Base-by-base conservation (phyloP, 2,329 filamentous ascomycete genomes). In the Chrysoporthe austroafricana region DNA sequence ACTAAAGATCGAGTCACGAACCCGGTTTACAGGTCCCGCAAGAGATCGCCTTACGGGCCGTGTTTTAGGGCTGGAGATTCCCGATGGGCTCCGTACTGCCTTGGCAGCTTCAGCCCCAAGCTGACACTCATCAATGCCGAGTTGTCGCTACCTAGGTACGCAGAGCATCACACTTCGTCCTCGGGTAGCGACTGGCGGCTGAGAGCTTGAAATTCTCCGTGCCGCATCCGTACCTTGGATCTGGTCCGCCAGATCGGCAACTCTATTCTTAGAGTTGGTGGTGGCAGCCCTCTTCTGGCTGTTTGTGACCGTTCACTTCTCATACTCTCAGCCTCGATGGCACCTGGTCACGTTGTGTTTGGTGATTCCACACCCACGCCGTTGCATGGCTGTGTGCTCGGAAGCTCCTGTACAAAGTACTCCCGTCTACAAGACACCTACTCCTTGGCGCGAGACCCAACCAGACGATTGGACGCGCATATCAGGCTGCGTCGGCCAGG, bases 101-200 rank as follows among this genome's bases (percentile, higher is more conserved):
- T 11, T 36, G 63, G 52, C 52, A 59, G 26, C 44, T 66, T 66
- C 52, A 68, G 44, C 63, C 58, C n/a, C 43, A 48, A 18, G 8
- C 9, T 48, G 39, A 48, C 58, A 61, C 11, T 21, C 14, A 52
- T 13, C 26, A 34, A 9, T 36, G 54, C 54, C 54, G 54, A 57
- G 54, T 9, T 1, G 34, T n/a, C 32, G 54, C 34, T 34, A 26
- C 26, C 26, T 26, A 26, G 26, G 26, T 26, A 26, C 26, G 26
- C 26, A 57, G 1, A 9, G 54, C 34, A 21, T 39, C 2, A 8
- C 34, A 34, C 14, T 4, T 57, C 7, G 8, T 8, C 18, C 32
- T 4, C 32, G 54, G 54, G 14, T 21, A 39, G 54, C 54, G 18
- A 7, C 5, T 34, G 54, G 54, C 32, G 32, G 14, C 54, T 9